Percentiles rank a stretch among this genome's conserved stretches.
These are phyloP conservation scores for Escovopsis sp. DNA, from an alignment of 2,329 filamentous ascomycete species.

Conservation along the genomic window DNA sequence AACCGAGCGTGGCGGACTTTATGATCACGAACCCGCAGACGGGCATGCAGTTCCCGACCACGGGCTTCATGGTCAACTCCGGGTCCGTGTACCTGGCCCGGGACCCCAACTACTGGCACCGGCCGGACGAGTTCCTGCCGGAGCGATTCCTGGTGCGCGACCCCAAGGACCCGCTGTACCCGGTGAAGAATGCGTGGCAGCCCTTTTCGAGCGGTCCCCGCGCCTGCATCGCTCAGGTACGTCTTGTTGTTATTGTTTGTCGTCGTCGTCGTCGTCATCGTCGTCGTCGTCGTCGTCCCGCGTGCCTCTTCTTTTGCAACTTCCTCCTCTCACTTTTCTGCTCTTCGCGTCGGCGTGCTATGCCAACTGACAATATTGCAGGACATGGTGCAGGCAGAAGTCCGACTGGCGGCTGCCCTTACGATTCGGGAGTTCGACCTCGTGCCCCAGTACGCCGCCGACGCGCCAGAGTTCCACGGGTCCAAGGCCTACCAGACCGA, in stretches of 20 bases:
- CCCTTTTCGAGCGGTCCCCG: slow-evolving; percentile 40
- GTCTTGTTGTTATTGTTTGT: no score
- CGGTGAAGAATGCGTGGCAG: slow-evolving; percentile 33
- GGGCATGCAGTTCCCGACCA: no score
- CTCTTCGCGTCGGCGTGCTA: no score
- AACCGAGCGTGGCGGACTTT: slow-evolving; percentile 15
- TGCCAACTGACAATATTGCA: no score
- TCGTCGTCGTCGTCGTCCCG: no score
- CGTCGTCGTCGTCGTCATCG: no score
- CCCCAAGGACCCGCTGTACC: slow-evolving; percentile 16
- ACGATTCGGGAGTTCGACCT: slow-evolving; percentile 35
- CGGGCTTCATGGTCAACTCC: no score
- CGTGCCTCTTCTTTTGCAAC: no score
- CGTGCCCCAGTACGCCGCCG: not conserved
- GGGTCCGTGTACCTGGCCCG: slow-evolving; percentile 2
- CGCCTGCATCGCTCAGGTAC: slow-evolving; percentile 27
- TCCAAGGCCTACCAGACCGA: no score
- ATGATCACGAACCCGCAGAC: no score
- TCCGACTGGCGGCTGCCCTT: slow-evolving; percentile 30
- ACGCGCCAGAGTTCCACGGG: no score
- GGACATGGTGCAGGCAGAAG: slow-evolving; percentile 12
- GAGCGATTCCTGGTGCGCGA: slow-evolving; percentile 28
- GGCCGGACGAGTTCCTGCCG: slow-evolving; percentile 30
- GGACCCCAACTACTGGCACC: slow-evolving; percentile 18
- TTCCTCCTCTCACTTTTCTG: slow-evolving; percentile 12